A percentile compares a stretch with the other conserved stretches of the same genome.
Evolutionary conservation across 176 grass and related monocot genomes (phyloP).

Genomic region (Cocos nucifera): DNA sequence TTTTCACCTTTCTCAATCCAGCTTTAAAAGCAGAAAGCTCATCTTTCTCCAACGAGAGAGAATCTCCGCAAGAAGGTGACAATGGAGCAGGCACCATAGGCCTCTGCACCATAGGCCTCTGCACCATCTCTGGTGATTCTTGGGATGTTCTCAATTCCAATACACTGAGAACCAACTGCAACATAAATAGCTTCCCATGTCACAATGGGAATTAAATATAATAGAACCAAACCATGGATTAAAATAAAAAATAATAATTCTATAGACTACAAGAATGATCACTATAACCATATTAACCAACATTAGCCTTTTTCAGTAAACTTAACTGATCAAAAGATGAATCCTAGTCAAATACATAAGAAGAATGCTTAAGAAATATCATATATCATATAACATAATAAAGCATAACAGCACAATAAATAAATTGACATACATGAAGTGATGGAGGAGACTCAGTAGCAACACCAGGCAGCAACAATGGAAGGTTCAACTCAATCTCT

Average conservation of each 20-base stretch:
- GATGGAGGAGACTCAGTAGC: conserved; percentile 37
- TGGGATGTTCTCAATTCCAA: conserved; percentile 34
- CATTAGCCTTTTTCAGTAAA: too few relatives aligned
- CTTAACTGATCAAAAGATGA: too few relatives aligned
- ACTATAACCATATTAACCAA: too few relatives aligned
- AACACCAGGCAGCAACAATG: conserved; percentile 34
- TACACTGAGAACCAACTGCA: conserved; percentile 49
- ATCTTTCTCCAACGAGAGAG: conserved; percentile 57
- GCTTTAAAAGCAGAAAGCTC: conserved; percentile 75
- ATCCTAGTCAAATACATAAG: too few relatives aligned
- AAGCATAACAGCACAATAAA: too few relatives aligned
- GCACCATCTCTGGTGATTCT: conserved; percentile 37
- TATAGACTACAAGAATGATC: too few relatives aligned
- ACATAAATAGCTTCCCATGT: conserved; percentile 20
- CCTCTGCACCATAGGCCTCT: conserved; percentile 33
- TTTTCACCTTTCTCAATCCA: conserved; percentile 77
- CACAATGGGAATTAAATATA: neutral
- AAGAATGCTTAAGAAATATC: too few relatives aligned
- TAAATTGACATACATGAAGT: conserved; percentile 50
- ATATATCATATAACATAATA: too few relatives aligned
- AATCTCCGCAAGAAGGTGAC: conserved; percentile 56
- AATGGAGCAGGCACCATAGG: conserved; percentile 27
- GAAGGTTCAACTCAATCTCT: conserved; percentile 58
- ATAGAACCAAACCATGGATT: too few relatives aligned
- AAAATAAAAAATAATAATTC: too few relatives aligned